Base-by-base conservation (phyloP, 176 grass and related monocot species). In the Melocanna baccifera region DNA sequence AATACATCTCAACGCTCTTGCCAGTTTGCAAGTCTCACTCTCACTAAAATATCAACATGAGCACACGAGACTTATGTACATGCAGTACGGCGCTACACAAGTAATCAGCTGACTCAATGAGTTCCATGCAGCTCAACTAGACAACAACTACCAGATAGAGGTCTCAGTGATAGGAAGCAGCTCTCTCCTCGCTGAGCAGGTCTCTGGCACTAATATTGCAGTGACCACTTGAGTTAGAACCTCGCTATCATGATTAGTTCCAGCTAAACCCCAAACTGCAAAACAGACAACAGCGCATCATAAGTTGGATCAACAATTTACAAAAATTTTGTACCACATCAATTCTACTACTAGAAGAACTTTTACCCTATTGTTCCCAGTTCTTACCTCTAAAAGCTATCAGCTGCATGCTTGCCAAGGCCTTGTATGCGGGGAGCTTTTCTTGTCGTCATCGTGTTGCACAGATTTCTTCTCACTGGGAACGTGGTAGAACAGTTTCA, bases 201-300 rank as follows among this genome's bases (percentile, higher is more conserved):
- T 85, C 83, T 90, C 89, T 88, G 67, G 59, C 77, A 76, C 77
- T 87, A 96, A 91, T 87, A 96, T 66, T 37, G 86, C 91, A 96
- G 91, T 62, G 87, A 93, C 89, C 84, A 73, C 82, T 59, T 59
- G 19, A 84, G 47, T 83, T 82, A 75, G 83, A 69, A 70, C 15
- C 53, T 83, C 19, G 23, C 14, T 34, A 78, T 53, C 51, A 81
- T 73, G 75, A 91, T 87, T 43, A 87, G 88, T 91, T 70, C 42
- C 82, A 90, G 73, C 48, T 73, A 16, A 76, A 69, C 77, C 19
- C 19, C 34, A 64, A 52, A 61, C 75, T 74, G 75, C 80, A 84
- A 43, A 13, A 69, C 3, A 48, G 12, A 78, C 3, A 57, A 83
- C 14, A 34, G 1, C 7, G 1, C 7, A 41, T 55, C 43, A 75